A percentile compares a stretch with the other conserved stretches of the same genome.
Conservation (phyloP, 129 eudicot species). For the Glebionis coronaria region DNA sequence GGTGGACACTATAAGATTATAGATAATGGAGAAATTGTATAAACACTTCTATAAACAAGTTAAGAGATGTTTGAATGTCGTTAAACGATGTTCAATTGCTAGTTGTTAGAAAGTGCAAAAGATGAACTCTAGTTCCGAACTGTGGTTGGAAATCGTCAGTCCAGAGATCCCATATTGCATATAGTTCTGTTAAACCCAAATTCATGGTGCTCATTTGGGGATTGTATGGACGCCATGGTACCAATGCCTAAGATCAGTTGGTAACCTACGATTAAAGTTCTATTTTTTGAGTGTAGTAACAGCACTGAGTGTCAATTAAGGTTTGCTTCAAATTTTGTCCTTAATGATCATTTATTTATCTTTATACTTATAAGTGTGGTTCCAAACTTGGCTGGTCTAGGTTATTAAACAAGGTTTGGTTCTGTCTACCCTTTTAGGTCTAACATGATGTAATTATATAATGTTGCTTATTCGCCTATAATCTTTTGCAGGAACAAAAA, state of each 20-base stretch:
- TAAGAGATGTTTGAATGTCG: too few relatives aligned
- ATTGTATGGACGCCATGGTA: slow-evolving; percentile 43
- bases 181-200: slow-evolving; percentile 81
- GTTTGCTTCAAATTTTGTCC: slow-evolving; percentile 31
- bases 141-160: slow-evolving; percentile 62
- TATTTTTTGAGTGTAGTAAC: slow-evolving; percentile 52
- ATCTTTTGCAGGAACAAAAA: slow-evolving; percentile 70
- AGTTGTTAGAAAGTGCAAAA: slow-evolving; percentile 78
- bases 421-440: not conserved
- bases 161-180: slow-evolving; percentile 52
- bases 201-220: slow-evolving; percentile 79
- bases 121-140: slow-evolving; percentile 92
- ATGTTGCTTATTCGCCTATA: not conserved
- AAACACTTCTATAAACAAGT: too few relatives aligned
- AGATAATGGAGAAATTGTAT: too few relatives aligned
- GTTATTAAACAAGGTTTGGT: slow-evolving; percentile 62
- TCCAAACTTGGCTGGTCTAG: slow-evolving; percentile 55
- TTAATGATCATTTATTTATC: not conserved
- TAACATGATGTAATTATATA: not conserved
- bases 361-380: not conserved
- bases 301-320: slow-evolving; percentile 41
- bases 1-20: too few relatives aligned
- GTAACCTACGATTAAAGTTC: slow-evolving; percentile 66
- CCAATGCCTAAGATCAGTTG: slow-evolving; percentile 36
- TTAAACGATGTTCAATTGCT: slow-evolving; percentile 79